These are phyloP conservation scores for Annulohypoxylon truncatum DNA, from an alignment of 2,329 filamentous ascomycete species.

Conservation along the genomic window DNA sequence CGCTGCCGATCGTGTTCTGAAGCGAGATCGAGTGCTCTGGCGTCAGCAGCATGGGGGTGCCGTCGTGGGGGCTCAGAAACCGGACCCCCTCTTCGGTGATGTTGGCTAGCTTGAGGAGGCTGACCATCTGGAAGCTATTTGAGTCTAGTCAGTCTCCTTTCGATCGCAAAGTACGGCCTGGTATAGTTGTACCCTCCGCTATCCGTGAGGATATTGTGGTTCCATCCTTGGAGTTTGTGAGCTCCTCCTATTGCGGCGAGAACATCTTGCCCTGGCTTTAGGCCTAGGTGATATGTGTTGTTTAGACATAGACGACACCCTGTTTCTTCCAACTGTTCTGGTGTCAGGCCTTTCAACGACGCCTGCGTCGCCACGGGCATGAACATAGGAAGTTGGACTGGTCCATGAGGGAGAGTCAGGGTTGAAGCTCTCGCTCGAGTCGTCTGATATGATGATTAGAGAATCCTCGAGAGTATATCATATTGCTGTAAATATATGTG, in stretches of 20 bases:
- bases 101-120: slow-evolving; percentile 88
- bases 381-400: slow-evolving; percentile 90
- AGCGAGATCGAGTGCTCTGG: slow-evolving; percentile 96
- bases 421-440: slow-evolving; percentile 93
- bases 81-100: slow-evolving; percentile 96
- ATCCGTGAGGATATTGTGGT: slow-evolving; percentile 91
- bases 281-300: slow-evolving; percentile 96
- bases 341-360: slow-evolving; percentile 92
- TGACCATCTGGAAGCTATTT: slow-evolving; percentile 96
- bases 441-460: slow-evolving; percentile 68
- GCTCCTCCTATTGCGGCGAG: slow-evolving; percentile 90
- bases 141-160: slow-evolving; percentile 13
- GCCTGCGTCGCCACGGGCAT: slow-evolving; percentile 99
- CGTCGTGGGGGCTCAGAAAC: slow-evolving; percentile 96
- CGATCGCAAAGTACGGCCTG: slow-evolving; percentile 23
- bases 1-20: slow-evolving; percentile 96
- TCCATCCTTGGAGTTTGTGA: slow-evolving; percentile 95
- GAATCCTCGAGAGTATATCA: background rate
- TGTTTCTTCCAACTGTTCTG: slow-evolving; percentile 89
- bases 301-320: slow-evolving; percentile 93
- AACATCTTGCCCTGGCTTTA: slow-evolving; percentile 93
- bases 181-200: slow-evolving; percentile 70
- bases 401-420: slow-evolving; percentile 89
- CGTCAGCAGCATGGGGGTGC: slow-evolving; percentile 93
- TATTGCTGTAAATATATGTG: background rate